Base-by-base conservation (phyloP, 2,329 filamentous ascomycete species). In the Geosmithia flava region DNA sequence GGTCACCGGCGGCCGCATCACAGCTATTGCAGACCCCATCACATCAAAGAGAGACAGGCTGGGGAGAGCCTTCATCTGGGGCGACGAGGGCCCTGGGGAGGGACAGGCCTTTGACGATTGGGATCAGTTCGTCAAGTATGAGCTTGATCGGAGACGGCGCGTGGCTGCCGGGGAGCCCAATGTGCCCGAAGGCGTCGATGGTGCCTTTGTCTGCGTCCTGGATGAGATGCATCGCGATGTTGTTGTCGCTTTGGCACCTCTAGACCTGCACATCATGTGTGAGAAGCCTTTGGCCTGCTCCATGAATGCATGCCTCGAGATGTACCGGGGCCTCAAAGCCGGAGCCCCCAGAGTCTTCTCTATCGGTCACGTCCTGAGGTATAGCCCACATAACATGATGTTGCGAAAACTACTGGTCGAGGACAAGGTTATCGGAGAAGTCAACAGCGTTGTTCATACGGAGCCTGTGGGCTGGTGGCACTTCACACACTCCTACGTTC, bases 381-480 rank as follows among this genome's bases (percentile, higher is more conserved):
- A 97, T 64, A 94, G 84, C 56, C 90, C 90, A 10, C 90, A 96
- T 64, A 97, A 97, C 61, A 84, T 88, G 64, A 68, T 91, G 49
- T 72, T 98, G 27, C 80, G 89, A 46, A 81, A 84, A 59, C 68
- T 97, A 16, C 72, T 97, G 5, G 74, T 89, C 1, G 75, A 85
- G 53, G 80, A 94, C 47, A 74, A 75, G 13, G 78, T 82, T 13
- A 83, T 98, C 58, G 93, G 93, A 7, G 85, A 96, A 48, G 72
- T 96, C 29, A 70, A 94, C 47, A 91, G 85, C 40, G 74, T 95
- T 40, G 86, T 94, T 53, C 93, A 97, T 64, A 93, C 87, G 0
- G 93, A 97, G 63, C 93, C 93, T 0, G 83, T 98, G 0, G 93
- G 93, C 1, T 95, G 85, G 82, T 97, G 89, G 87, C 93, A 97